Percentiles rank a stretch among this genome's conserved stretches.
Conservation (phyloP, 176 grass and related monocot species). For the Ensete ventricosum region DNA sequence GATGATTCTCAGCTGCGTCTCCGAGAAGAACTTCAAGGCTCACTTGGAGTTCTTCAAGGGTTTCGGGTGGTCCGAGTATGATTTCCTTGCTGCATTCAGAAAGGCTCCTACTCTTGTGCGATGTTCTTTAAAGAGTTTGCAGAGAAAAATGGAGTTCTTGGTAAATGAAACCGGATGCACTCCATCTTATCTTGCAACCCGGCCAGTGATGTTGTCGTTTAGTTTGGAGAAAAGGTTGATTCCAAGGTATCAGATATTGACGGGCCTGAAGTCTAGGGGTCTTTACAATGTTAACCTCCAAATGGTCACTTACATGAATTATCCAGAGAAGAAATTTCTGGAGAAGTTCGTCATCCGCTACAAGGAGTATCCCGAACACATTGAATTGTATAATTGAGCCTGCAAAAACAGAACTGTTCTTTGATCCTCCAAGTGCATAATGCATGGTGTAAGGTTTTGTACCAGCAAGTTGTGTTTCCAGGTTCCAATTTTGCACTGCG, state of each 20-base stretch:
- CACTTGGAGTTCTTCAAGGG: not conserved
- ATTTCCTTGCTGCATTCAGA: not conserved
- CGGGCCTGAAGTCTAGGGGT: not conserved
- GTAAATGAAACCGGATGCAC: not conserved
- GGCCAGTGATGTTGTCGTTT: not conserved
- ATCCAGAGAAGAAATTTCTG: not conserved
- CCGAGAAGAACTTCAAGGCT: not conserved
- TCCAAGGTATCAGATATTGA: not conserved
- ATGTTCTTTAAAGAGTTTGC: not conserved
- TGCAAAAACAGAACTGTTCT: too few species aligned
- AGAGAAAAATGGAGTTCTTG: not conserved
- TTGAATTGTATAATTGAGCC: not conserved
- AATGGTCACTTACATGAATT: not conserved
- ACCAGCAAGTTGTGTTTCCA: too few species aligned
- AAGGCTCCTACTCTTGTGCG: not conserved
- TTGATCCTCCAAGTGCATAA: too few species aligned
- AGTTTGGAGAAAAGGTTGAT: constrained; percentile 2
- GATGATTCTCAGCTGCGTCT: not conserved
- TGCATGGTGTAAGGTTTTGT: too few species aligned
- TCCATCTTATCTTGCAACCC: not conserved
- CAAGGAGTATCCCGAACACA: not conserved
- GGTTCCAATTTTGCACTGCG: too few species aligned
- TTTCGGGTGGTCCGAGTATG: not conserved
- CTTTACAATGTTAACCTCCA: not conserved
- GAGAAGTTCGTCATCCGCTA: not conserved